Evolutionary conservation across 169 alveolate genomes (phyloP).

Genomic region (Plasmodium gallinaceum): DNA sequence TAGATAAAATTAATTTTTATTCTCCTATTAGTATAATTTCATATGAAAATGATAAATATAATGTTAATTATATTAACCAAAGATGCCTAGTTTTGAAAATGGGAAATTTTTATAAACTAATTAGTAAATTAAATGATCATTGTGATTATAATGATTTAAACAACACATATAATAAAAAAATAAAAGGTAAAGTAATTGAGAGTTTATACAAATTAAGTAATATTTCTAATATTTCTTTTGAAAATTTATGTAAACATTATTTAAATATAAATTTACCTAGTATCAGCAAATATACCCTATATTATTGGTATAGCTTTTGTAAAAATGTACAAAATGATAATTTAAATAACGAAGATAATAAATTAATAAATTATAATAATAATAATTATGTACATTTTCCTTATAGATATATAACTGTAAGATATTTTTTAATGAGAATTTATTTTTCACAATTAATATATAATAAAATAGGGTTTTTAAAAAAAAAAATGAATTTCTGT

Average conservation of each 20-base stretch:
- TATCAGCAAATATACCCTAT: constrained; percentile 30
- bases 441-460: constrained; percentile 65
- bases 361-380: not conserved
- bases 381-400: constrained; percentile 34
- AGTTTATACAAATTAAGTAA: constrained; percentile 46
- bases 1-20: constrained; percentile 34
- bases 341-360: not conserved
- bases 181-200: constrained; percentile 62
- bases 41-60: constrained; percentile 66
- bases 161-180: constrained; percentile 64
- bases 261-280: constrained; percentile 48
- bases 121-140: constrained; percentile 55
- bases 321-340: not conserved
- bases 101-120: constrained; percentile 40
- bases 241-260: constrained; percentile 58
- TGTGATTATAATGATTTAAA: constrained; percentile 16
- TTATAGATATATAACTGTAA: constrained; percentile 61
- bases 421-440: constrained; percentile 42
- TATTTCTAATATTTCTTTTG: constrained; percentile 39
- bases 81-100: constrained; percentile 53
- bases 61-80: constrained; percentile 54
- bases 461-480: constrained; percentile 77
- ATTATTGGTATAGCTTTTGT: constrained; percentile 35
- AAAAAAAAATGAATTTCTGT: constrained; percentile 71
- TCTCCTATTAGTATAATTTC: constrained; percentile 60